Evolutionary conservation across 2,329 filamentous ascomycete species (phyloP).

Genomic region (Neopestalotiopsis sp.): DNA sequence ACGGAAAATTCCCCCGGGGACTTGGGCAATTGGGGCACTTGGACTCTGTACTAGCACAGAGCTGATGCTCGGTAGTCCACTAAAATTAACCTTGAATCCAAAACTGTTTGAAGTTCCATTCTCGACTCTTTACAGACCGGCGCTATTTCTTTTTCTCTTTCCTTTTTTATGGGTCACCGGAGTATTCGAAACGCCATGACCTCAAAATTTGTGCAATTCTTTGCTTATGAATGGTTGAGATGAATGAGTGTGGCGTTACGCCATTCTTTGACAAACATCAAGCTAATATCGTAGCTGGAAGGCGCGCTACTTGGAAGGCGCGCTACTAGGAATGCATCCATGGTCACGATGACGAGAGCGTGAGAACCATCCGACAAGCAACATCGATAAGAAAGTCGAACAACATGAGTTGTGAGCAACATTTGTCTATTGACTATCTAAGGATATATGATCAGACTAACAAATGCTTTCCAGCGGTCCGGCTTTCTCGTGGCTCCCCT

Average conservation of each 20-base stretch:
- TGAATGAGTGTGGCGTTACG: conserved; percentile 7
- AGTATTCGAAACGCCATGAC: conserved; percentile 9
- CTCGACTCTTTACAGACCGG: background rate
- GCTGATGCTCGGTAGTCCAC: background rate
- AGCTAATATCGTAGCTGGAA: no score
- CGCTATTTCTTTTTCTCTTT: background rate
- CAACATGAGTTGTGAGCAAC: no score
- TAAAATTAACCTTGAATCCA: conserved; percentile 18
- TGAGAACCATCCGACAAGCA: no score
- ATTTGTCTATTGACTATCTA: no score
- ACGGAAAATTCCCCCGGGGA: no score
- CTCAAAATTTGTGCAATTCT: background rate
- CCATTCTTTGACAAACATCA: background rate
- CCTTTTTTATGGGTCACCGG: background rate
- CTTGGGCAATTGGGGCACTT: background rate
- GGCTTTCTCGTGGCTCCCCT: background rate
- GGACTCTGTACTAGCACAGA: background rate
- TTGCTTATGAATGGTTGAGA: background rate
- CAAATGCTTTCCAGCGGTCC: background rate
- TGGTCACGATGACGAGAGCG: no score
- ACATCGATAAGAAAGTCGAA: no score
- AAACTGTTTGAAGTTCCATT: conserved; percentile 15
- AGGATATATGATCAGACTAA: no score
- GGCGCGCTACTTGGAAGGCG: no score
- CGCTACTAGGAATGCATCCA: no score